Evolutionary conservation across 345 rosid genomes (phyloP), one percentile per base, ranked within the genome.

Genomic region (Sisymbrium altissimum): DNA sequence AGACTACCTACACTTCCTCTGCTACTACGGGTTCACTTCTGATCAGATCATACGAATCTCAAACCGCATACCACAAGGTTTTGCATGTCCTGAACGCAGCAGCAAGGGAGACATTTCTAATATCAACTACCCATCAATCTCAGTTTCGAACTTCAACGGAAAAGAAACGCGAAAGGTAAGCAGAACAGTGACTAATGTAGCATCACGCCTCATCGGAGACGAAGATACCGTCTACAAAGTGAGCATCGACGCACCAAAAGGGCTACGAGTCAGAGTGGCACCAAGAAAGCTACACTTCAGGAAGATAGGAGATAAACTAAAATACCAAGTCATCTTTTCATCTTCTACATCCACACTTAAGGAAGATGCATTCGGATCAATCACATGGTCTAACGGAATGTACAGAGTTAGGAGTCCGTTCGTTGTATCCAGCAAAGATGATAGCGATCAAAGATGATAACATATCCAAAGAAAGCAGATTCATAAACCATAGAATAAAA

Each of bases 91-190:
- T 13, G 54, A 77, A 41, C 76, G 81, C 7, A 83, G 85, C 6
- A 81, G 14, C 70, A 29, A 30, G 0, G 85, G 64, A 66, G 74
- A 80, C 13, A 82, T 86, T 57, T 83, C 88, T 27, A 82, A 83
- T 40, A 81, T 87, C 82, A 91, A 86, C 87, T 89, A 87, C 74
- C 96, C 93, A 56, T 89, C 94, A 19, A 88, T 93, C 46, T 79
- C 87, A 3, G 54, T 89, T 41, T 81, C 82, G 1, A 74, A 71
- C 45, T 77, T 87, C 75, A 38, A 64, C 2, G 79, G 60, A 29
- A 77, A 75, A 49, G 59, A 56, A 57, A 71, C 71, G 71, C 80
- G 68, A 81, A 81, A 18, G 6, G 25, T 87, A 15, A 66, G 29
- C 41, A 86, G 93, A 81, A 83, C 86, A 3, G 66, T 86, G 39